Evolutionary conservation across 1,139 yeast species (phyloP).

Genomic region (Zygosaccharomyces sapae): DNA sequence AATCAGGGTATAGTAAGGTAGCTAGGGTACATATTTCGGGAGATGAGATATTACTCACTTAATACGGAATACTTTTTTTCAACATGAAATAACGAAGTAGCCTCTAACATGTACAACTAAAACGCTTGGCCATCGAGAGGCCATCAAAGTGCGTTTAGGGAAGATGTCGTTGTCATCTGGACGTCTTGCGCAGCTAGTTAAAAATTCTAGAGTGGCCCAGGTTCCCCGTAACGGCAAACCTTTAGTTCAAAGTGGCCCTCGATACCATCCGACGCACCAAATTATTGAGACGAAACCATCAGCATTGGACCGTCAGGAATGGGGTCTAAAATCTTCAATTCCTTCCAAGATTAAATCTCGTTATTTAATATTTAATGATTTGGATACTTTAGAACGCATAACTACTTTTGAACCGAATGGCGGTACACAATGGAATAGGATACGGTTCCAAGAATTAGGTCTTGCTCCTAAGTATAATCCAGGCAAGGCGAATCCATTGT

Average conservation of each 20-base stretch:
- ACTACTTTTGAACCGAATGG: constrained; percentile 50
- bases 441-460: constrained; percentile 52
- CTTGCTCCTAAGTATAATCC: constrained; percentile 35
- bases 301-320: constrained; percentile 52
- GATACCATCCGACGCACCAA: constrained; percentile 49
- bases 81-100: constrained; percentile 1
- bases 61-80: constrained; percentile 1
- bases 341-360: constrained; percentile 49
- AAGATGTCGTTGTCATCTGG: constrained; percentile 8
- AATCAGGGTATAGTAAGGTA: too few species aligned
- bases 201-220: constrained; percentile 31
- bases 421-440: constrained; percentile 46
- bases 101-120: too few species aligned
- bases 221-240: constrained; percentile 26
- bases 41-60: constrained; percentile 30
- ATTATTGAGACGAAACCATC: constrained; percentile 55
- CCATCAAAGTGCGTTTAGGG: too few species aligned
- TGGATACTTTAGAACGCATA: constrained; percentile 51
- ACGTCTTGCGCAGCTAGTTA: constrained; percentile 18
- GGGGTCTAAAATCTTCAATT: constrained; percentile 59
- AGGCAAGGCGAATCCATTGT: constrained; percentile 36
- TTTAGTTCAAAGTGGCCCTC: constrained; percentile 20
- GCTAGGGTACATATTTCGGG: not conserved
- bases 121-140: too few species aligned
- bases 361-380: constrained; percentile 46